Evolutionary conservation across 768 basidiomycete species (phyloP).

Genomic region (Collybiopsis luxurians): DNA sequence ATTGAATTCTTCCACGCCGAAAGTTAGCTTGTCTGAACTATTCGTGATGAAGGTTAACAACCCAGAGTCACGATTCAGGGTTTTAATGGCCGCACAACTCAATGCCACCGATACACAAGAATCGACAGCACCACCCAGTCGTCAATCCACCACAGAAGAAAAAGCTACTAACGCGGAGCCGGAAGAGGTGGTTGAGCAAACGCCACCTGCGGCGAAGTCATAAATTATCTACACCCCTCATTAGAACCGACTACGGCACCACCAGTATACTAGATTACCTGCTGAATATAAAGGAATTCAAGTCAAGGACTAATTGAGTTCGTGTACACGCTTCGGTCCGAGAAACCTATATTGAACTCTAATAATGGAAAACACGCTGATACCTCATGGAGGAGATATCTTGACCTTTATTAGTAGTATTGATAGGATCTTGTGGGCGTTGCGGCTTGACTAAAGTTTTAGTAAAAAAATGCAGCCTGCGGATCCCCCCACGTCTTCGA

Average conservation of each 20-base stretch:
- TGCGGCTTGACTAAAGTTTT: neutral
- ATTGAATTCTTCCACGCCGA: slow-evolving; percentile 26
- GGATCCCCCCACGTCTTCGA: neutral
- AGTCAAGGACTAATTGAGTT: neutral
- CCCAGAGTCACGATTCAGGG: slow-evolving; percentile 75
- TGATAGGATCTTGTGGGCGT: neutral
- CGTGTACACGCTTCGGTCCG: neutral
- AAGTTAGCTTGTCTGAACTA: slow-evolving; percentile 25
- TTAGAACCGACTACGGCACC: neutral
- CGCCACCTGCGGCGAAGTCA: neutral
- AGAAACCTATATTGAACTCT: neutral
- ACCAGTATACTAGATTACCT: neutral
- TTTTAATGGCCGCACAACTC: slow-evolving; percentile 88
- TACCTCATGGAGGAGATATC: neutral
- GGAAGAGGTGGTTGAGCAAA: neutral
- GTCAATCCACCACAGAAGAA: neutral
- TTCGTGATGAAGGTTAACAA: slow-evolving; percentile 33
- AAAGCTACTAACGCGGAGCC: neutral
- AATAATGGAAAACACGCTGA: slow-evolving; percentile 1
- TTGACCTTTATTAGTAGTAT: neutral
- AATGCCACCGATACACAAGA: slow-evolving; percentile 31
- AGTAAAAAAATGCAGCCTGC: neutral
- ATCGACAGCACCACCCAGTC: neutral
- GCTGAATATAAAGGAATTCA: neutral
- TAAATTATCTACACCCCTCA: neutral